Evolutionary conservation across 148 eudicot genomes (phyloP).

Genomic region (Persicaria tinctoria): DNA sequence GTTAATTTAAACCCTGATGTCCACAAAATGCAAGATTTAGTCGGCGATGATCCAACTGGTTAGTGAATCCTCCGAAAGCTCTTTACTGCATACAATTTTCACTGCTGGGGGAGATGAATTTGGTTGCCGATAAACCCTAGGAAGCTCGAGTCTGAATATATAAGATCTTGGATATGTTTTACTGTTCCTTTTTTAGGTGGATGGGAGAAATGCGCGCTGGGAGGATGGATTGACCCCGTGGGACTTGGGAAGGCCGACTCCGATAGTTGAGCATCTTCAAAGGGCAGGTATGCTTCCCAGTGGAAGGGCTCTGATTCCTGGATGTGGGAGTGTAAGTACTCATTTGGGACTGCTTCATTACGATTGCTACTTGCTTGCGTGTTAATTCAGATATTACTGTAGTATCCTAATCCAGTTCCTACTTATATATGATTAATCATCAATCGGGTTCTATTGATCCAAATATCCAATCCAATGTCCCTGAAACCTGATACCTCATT

Average conservation of each 20-base stretch:
- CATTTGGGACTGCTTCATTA: neutral
- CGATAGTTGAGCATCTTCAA: conserved; percentile 56
- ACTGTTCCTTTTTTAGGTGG: conserved; percentile 31
- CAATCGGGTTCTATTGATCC: too few species aligned
- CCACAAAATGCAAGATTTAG: conserved; percentile 2
- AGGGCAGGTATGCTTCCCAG: conserved; percentile 45
- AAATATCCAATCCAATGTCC: neutral
- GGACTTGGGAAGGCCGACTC: conserved; percentile 88
- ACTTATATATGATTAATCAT: too few species aligned
- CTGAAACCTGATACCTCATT: neutral
- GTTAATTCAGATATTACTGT: too few species aligned
- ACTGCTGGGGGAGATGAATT: neutral
- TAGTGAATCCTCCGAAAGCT: neutral
- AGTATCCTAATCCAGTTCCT: too few species aligned
- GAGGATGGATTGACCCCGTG: conserved; percentile 65
- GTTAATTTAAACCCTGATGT: conserved; percentile 3
- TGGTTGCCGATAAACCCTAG: neutral
- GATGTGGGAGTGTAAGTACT: conserved; percentile 72
- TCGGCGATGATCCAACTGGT: conserved; percentile 10
- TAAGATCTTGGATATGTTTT: neutral
- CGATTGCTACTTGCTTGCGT: neutral
- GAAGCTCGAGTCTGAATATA: neutral
- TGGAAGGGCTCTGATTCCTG: conserved; percentile 76
- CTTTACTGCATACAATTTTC: neutral
- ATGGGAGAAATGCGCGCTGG: conserved; percentile 65